Percentiles rank a stretch among this genome's conserved stretches.
phyloP scores from a whole-genome alignment of 345 rosid genomes.

The Populus nigra region DNA sequence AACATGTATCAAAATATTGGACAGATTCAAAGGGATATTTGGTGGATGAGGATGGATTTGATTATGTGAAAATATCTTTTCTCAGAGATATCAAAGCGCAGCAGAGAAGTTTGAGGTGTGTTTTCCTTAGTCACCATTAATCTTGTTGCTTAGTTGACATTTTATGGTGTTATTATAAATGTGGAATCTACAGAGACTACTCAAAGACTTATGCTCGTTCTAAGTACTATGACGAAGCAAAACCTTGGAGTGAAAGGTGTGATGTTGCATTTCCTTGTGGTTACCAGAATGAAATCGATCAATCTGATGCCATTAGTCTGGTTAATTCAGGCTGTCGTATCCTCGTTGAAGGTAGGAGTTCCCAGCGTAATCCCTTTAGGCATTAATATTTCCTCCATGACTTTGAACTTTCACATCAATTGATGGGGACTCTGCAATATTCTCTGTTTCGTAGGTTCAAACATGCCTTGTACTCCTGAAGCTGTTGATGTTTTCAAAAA shows the following conservation, averaged over 20 bases:
- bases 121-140: not conserved
- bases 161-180: constrained; percentile 12
- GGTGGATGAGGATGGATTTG: constrained; percentile 98
- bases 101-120: constrained; percentile 89
- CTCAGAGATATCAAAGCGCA: constrained; percentile 93
- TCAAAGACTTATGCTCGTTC: constrained; percentile 97
- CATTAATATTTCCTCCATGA: not conserved
- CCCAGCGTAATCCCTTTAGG: constrained; percentile 10
- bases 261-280: constrained; percentile 97
- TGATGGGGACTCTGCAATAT: not conserved
- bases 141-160: constrained; percentile 4
- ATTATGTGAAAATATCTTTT: constrained; percentile 90
- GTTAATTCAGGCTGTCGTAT: constrained; percentile 84
- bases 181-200: constrained; percentile 69
- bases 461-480: constrained; percentile 96
- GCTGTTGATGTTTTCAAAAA: constrained; percentile 84
- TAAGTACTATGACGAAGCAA: constrained; percentile 92
- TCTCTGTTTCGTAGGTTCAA: constrained; percentile 58
- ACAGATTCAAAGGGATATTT: constrained; percentile 93
- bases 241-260: constrained; percentile 95
- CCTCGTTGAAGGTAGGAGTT: constrained; percentile 78
- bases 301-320: constrained; percentile 89
- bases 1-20: constrained; percentile 19
- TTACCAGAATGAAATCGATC: constrained; percentile 89
- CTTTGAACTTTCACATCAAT: not conserved